Conservation (phyloP, 441 rosid genomes). For the Jatropha multifida region DNA sequence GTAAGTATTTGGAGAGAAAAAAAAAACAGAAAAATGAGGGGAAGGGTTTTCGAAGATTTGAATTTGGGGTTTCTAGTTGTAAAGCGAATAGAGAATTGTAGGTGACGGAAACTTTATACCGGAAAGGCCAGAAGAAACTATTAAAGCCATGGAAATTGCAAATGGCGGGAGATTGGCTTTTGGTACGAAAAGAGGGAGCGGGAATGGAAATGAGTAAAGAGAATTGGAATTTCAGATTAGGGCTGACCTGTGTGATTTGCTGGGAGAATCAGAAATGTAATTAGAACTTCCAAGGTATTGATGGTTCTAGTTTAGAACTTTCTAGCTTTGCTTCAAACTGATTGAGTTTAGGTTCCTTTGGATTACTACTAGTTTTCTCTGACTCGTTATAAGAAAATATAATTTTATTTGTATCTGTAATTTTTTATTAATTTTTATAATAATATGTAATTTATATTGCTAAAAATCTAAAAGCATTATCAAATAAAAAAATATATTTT, state of each 20-base stretch:
- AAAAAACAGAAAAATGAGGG: not conserved
- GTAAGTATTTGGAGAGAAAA: not conserved
- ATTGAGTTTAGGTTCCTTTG: no score
- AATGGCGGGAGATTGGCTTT: constrained; percentile 4
- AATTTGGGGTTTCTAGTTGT: not conserved
- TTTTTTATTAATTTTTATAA: no score
- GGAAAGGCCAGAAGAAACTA: not conserved
- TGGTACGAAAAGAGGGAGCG: constrained; percentile 3
- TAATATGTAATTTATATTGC: no score
- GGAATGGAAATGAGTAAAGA: not conserved
- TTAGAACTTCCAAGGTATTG: not conserved
- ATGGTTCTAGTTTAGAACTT: no score
- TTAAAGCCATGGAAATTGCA: not conserved
- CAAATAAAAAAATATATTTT: no score
- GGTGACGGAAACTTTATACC: not conserved
- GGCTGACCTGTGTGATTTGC: constrained; percentile 1
- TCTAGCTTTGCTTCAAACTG: no score
- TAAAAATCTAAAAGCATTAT: no score
- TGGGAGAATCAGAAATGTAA: not conserved
- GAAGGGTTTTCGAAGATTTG: not conserved
- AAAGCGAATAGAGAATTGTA: not conserved
- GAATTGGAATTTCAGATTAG: constrained; percentile 13
- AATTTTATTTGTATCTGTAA: no score
- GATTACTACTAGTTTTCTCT: no score
- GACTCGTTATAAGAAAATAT: no score